Percentiles rank a stretch among this genome's conserved stretches.
phyloP scores from a whole-genome alignment of 176 grass and related monocot species.

The Luzula sylvatica region DNA sequence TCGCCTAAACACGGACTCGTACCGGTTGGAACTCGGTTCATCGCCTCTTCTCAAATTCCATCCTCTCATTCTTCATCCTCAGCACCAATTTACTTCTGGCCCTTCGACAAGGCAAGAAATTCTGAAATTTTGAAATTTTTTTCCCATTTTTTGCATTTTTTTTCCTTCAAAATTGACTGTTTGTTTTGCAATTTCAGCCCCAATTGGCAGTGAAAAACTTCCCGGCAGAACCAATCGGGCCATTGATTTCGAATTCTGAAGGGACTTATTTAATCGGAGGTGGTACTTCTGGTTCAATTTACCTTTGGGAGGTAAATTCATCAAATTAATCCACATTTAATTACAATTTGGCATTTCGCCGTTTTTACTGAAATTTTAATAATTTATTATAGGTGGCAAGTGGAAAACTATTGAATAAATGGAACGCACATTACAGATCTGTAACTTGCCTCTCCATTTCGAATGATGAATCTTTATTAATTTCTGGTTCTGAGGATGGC shows the following conservation, averaged over 20 bases:
- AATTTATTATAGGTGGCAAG: constrained; percentile 42
- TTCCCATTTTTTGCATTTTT: background rate
- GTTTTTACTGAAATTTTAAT: background rate
- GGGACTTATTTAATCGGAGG: constrained; percentile 78
- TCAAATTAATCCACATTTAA: background rate
- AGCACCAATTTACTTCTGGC: constrained; percentile 53
- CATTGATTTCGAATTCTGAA: constrained; percentile 54
- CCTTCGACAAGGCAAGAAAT: constrained; percentile 60
- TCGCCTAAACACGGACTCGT: constrained; percentile 37
- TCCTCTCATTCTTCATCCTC: constrained; percentile 23
- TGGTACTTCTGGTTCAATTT: constrained; percentile 50
- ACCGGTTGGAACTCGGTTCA: constrained; percentile 44
- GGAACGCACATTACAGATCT: constrained; percentile 67
- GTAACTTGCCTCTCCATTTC: constrained; percentile 71
- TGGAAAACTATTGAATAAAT: constrained; percentile 74
- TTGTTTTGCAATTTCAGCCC: constrained; percentile 31
- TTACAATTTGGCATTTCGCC: too few species aligned
- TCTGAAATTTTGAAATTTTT: background rate
- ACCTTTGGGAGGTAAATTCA: constrained; percentile 60
- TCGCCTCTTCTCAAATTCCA: constrained; percentile 48
- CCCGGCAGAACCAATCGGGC: constrained; percentile 64
- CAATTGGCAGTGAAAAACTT: constrained; percentile 76
- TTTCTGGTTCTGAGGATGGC: constrained; percentile 67
- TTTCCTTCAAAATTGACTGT: background rate
- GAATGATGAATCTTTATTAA: constrained; percentile 53